Evolutionary conservation across 371 early-diverging fungal species (phyloP).

Genomic region (Rhizopus stolonifer): DNA sequence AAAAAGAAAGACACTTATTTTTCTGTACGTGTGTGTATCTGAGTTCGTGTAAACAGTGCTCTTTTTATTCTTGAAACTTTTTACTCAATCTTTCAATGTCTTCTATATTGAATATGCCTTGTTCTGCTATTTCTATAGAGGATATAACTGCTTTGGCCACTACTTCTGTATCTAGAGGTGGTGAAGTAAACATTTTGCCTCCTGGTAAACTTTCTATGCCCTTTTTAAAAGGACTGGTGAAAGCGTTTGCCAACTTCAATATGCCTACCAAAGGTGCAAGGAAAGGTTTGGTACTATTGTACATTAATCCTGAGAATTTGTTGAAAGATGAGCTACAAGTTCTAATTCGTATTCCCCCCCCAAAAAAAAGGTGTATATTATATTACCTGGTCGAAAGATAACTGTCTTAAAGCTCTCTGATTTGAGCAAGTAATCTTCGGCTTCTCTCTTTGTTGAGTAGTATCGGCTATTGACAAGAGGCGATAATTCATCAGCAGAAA

Average conservation of each 20-base stretch:
- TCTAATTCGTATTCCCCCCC: no score
- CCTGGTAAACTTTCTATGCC: slow-evolving; percentile 54
- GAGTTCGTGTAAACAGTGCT: no score
- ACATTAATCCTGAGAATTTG: slow-evolving; percentile 54
- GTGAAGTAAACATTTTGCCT: slow-evolving; percentile 60
- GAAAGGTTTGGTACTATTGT: slow-evolving; percentile 54
- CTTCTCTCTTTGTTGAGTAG: slow-evolving; percentile 76
- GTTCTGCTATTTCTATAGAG: slow-evolving; percentile 38
- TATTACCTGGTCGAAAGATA: slow-evolving; percentile 69
- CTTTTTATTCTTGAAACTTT: no score
- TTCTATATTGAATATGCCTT: slow-evolving; percentile 54
- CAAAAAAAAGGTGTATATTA: no score
- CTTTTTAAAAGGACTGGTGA: slow-evolving; percentile 46
- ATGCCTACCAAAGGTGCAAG: slow-evolving; percentile 61
- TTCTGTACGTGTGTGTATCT: no score
- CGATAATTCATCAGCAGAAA: slow-evolving; percentile 67
- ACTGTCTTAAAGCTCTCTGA: slow-evolving; percentile 54
- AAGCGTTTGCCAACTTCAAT: slow-evolving; percentile 47
- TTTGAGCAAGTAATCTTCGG: slow-evolving; percentile 59
- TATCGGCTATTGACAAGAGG: slow-evolving; percentile 74
- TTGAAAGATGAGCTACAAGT: neutral
- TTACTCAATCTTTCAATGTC: slow-evolving; percentile 41
- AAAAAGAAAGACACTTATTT: no score
- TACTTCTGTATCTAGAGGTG: slow-evolving; percentile 58
- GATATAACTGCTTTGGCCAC: slow-evolving; percentile 64